Evolutionary conservation across 257 asterid species (phyloP).

Genomic region (Verbena officinalis): DNA sequence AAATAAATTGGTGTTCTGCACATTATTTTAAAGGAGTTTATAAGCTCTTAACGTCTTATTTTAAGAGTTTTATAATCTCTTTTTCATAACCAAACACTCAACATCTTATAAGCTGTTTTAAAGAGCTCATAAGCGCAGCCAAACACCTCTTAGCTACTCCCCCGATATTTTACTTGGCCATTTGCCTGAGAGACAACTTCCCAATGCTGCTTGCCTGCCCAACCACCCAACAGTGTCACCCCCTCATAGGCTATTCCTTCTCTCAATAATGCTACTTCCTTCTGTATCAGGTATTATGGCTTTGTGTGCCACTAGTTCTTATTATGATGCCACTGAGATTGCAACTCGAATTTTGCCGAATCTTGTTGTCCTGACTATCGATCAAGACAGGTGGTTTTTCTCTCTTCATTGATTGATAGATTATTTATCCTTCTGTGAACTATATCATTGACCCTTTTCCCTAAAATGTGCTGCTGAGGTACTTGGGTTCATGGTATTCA

Average conservation of each 20-base stretch:
- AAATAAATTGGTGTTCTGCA: no score
- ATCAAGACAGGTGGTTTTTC: slow-evolving; percentile 84
- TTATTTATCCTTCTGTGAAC: slow-evolving; percentile 14
- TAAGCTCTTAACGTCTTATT: no score
- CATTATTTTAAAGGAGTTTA: no score
- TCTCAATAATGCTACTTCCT: slow-evolving; percentile 27
- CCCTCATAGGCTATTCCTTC: not conserved
- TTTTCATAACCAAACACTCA: no score
- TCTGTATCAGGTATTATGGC: slow-evolving; percentile 86
- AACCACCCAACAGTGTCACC: not conserved
- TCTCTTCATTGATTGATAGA: slow-evolving; percentile 21
- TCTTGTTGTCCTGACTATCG: slow-evolving; percentile 84
- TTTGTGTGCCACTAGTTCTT: slow-evolving; percentile 88
- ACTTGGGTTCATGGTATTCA: slow-evolving; percentile 12
- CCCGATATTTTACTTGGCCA: slow-evolving; percentile 16
- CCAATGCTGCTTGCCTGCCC: not conserved
- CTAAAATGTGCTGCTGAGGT: slow-evolving; percentile 15
- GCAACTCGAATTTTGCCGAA: slow-evolving; percentile 92
- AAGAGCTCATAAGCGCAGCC: no score
- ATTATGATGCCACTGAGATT: slow-evolving; percentile 88
- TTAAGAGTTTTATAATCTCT: no score
- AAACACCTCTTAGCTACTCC: no score
- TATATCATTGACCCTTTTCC: slow-evolving; percentile 20
- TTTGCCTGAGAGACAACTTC: slow-evolving; percentile 18
- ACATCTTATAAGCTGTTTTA: no score